Conservation (phyloP, 208 protist genomes). For the Porcisia hertigi region DNA sequence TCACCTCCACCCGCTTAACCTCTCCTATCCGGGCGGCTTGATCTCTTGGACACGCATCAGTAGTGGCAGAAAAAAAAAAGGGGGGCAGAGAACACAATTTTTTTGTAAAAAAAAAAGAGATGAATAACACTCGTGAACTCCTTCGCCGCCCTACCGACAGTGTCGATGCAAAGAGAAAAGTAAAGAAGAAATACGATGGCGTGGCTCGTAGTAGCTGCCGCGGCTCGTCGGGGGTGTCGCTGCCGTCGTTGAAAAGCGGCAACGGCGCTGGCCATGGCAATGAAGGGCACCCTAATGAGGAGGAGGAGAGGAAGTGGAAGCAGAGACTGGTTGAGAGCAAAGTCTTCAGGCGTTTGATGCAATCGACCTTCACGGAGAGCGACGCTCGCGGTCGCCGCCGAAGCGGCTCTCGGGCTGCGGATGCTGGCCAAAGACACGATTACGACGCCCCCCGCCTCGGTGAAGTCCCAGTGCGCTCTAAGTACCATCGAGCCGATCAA, state of each 20-base stretch:
- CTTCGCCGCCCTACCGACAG: conserved; percentile 15
- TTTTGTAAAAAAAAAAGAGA: not conserved
- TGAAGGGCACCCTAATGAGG: not conserved
- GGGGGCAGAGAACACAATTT: too few species aligned
- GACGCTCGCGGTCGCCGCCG: not conserved
- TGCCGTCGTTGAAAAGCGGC: not conserved
- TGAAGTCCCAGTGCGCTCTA: conserved; percentile 30
- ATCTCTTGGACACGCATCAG: too few species aligned
- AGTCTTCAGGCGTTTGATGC: conserved; percentile 31
- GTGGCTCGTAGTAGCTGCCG: not conserved
- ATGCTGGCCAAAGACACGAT: not conserved
- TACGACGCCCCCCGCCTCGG: conserved; percentile 18
- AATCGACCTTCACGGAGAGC: not conserved
- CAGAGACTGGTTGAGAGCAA: conserved; percentile 30
- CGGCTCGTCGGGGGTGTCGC: not conserved
- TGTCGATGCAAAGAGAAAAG: not conserved
- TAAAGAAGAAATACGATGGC: not conserved
- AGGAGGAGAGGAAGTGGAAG: conserved; percentile 25
- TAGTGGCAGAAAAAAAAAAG: too few species aligned
- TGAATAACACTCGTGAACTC: conserved; percentile 29
- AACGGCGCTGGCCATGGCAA: not conserved
- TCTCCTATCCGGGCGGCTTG: too few species aligned
- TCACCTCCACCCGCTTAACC: too few species aligned
- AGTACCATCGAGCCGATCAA: conserved; percentile 29
- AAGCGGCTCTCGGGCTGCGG: not conserved